phyloP scores from a whole-genome alignment of 2,329 filamentous ascomycete genomes.

The Magnaporthiopsis poae region DNA sequence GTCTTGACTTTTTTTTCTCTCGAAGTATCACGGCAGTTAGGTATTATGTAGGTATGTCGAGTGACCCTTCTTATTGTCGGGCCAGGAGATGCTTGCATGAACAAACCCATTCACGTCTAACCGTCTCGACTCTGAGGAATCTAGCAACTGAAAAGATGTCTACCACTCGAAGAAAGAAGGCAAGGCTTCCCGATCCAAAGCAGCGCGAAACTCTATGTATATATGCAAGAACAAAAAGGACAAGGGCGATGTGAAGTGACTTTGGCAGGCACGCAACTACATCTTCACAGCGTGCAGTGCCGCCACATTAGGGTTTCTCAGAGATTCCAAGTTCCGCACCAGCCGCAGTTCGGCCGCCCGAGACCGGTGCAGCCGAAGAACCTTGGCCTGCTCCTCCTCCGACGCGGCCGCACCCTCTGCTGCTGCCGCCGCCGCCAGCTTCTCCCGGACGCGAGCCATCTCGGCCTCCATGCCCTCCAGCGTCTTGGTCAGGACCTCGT shows the following conservation, averaged over 20 bases:
- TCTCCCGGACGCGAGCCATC: slow-evolving; percentile 33
- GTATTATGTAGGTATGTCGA: not conserved
- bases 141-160: not conserved
- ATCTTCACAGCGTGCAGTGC: slow-evolving; percentile 47
- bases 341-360: slow-evolving; percentile 84
- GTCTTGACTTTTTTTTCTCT: not conserved
- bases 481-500: slow-evolving; percentile 65
- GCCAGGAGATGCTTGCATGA: not conserved
- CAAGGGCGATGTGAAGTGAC: not conserved
- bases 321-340: slow-evolving; percentile 60
- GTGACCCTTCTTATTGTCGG: no score
- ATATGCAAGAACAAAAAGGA: not conserved
- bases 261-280: slow-evolving; percentile 18
- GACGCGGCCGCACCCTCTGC: slow-evolving; percentile 24
- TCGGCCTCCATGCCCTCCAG: slow-evolving; percentile 50
- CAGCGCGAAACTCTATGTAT: not conserved
- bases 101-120: not conserved
- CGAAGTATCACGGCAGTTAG: not conserved
- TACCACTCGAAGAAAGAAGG: not conserved
- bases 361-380: slow-evolving; percentile 57
- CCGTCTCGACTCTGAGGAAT: not conserved
- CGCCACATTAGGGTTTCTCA: slow-evolving; percentile 55
- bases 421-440: slow-evolving; percentile 22
- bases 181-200: not conserved
- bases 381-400: slow-evolving; percentile 29